Conservation (phyloP, 2,329 filamentous ascomycete genomes). For the Fusarium anguioides region DNA sequence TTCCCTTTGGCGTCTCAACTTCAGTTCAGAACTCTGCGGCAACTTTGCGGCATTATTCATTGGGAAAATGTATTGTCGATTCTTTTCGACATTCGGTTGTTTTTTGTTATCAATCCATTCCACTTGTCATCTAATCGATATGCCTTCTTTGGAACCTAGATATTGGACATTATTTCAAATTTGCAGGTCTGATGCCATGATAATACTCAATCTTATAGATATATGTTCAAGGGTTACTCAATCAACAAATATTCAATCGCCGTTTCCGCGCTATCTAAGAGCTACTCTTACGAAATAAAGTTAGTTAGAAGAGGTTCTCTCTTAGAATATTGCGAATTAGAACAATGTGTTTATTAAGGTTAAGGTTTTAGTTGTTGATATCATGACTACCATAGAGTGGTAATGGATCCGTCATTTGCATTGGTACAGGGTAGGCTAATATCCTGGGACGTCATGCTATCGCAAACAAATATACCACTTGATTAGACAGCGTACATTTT, state of each 20-base stretch:
- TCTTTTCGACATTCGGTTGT: neutral
- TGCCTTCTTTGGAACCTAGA: neutral
- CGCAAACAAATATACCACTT: neutral
- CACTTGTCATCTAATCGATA: neutral
- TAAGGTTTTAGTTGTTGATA: neutral
- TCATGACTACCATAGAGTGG: neutral
- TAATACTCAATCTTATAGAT: too few species aligned
- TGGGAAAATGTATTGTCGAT: neutral
- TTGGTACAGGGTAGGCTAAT: neutral
- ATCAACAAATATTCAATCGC: too few species aligned
- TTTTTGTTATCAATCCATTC: neutral
- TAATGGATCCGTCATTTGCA: neutral
- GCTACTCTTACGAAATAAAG: too few species aligned
- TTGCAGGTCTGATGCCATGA: neutral
- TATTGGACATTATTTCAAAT: neutral
- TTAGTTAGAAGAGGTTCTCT: too few species aligned
- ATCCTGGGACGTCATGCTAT: neutral
- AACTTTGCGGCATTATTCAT: neutral
- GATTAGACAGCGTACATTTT: too few species aligned
- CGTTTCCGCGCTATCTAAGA: too few species aligned
- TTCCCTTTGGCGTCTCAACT: neutral
- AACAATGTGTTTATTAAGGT: neutral
- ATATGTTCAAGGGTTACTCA: too few species aligned
- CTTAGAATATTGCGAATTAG: too few species aligned
- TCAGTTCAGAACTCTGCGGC: neutral